Evolutionary conservation across 2,329 filamentous ascomycete genomes (phyloP).

Genomic region (Diplocarpon rosae): DNA sequence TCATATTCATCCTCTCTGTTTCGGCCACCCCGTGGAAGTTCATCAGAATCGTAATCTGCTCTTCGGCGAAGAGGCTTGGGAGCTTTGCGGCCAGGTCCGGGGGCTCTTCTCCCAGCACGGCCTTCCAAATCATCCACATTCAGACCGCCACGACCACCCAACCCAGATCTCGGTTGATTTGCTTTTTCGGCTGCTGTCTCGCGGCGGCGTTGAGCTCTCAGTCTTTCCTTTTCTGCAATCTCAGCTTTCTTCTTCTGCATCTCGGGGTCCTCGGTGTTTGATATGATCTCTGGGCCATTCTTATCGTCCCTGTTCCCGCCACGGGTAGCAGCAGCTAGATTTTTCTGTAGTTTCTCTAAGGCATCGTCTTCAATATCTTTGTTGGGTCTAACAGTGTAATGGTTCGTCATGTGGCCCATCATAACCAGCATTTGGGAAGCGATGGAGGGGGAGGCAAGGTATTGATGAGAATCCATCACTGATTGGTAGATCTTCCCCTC

Average conservation of each 20-base stretch:
- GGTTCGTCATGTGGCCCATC: slow-evolving; percentile 65
- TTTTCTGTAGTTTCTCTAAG: slow-evolving; percentile 54
- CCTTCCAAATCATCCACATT: slow-evolving; percentile 62
- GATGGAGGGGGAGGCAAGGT: slow-evolving; percentile 61
- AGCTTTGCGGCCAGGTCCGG: slow-evolving; percentile 42
- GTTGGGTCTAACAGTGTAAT: slow-evolving; percentile 58
- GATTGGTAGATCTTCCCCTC: slow-evolving; percentile 47
- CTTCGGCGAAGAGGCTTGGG: slow-evolving; percentile 42
- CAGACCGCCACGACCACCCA: slow-evolving; percentile 43
- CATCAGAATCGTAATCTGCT: slow-evolving; percentile 66
- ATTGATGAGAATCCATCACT: slow-evolving; percentile 63
- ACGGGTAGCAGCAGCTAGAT: slow-evolving; percentile 53
- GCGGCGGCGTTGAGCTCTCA: slow-evolving; percentile 52
- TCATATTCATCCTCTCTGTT: slow-evolving; percentile 66
- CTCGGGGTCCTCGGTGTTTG: slow-evolving; percentile 63
- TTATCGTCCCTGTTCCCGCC: slow-evolving; percentile 42
- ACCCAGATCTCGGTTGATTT: slow-evolving; percentile 29
- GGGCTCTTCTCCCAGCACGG: slow-evolving; percentile 36
- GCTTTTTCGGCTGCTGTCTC: slow-evolving; percentile 55
- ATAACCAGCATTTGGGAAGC: slow-evolving; percentile 58
- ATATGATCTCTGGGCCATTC: slow-evolving; percentile 54
- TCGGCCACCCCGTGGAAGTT: slow-evolving; percentile 44
- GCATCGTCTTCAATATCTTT: slow-evolving; percentile 60
- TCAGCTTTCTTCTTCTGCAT: slow-evolving; percentile 65
- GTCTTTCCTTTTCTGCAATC: slow-evolving; percentile 61